Conservation (phyloP, 805 yeast species). For the Metschnikowia amazonensis region DNA sequence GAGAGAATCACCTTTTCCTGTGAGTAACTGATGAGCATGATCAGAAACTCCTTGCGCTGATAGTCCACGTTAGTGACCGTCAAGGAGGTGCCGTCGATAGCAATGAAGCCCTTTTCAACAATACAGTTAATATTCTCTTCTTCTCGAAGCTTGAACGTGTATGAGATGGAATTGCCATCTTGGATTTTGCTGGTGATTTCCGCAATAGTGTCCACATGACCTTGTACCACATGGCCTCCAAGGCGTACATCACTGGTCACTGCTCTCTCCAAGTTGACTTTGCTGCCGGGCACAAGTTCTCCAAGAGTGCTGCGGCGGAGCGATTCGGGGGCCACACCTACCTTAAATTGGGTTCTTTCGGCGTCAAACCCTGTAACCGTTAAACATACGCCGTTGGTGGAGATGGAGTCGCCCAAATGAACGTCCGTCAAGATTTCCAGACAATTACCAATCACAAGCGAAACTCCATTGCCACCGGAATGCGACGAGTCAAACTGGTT, state of each 20-base stretch:
- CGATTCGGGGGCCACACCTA: slow-evolving; percentile 92
- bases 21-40: slow-evolving; percentile 90
- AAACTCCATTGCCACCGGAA: slow-evolving; percentile 71
- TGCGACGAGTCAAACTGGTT: slow-evolving; percentile 43
- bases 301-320: slow-evolving; percentile 77
- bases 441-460: slow-evolving; percentile 64
- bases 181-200: slow-evolving; percentile 46
- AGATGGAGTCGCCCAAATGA: slow-evolving; percentile 90
- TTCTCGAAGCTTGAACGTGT: slow-evolving; percentile 71
- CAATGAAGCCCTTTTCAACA: slow-evolving; percentile 92
- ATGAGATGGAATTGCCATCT: slow-evolving; percentile 76
- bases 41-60: slow-evolving; percentile 54
- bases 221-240: slow-evolving; percentile 98
- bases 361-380: slow-evolving; percentile 80
- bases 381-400: slow-evolving; percentile 84
- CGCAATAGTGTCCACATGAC: slow-evolving; percentile 93
- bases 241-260: slow-evolving; percentile 77
- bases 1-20: slow-evolving; percentile 79
- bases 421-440: slow-evolving; percentile 66
- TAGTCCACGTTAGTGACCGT: slow-evolving; percentile 82
- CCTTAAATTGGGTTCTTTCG: slow-evolving; percentile 57
- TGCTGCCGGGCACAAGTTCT: slow-evolving; percentile 48
- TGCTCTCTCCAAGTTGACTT: slow-evolving; percentile 90
- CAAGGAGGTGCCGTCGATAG: slow-evolving; percentile 89
- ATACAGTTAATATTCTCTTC: slow-evolving; percentile 60